These are phyloP conservation scores for Favolaschia claudopus DNA, from an alignment of 768 basidiomycete species.

Conservation along the genomic window DNA sequence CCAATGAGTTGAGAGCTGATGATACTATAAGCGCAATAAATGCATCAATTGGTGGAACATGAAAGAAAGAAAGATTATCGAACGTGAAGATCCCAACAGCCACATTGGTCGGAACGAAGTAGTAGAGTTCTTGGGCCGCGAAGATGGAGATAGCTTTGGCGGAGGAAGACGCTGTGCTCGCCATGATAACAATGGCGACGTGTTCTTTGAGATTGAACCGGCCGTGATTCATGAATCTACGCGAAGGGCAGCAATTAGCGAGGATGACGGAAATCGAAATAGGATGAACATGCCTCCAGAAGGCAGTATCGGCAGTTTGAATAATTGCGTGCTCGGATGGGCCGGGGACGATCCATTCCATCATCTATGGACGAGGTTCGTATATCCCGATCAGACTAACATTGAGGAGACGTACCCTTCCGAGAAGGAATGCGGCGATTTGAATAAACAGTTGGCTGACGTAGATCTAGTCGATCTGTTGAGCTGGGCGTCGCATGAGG, in stretches of 20 bases:
- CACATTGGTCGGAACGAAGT: conserved; percentile 47
- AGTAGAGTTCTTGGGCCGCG: conserved; percentile 62
- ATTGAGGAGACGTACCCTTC: conserved; percentile 36
- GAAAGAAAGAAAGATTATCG: no score
- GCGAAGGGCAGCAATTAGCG: no score
- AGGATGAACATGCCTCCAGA: conserved; percentile 48
- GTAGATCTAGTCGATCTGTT: conserved; percentile 29
- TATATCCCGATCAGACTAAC: not conserved
- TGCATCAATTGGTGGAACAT: not conserved
- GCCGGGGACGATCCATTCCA: conserved; percentile 40
- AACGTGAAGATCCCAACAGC: conserved; percentile 50
- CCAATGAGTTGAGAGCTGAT: conserved; percentile 48
- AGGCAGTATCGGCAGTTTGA: conserved; percentile 38
- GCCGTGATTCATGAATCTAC: conserved; percentile 58
- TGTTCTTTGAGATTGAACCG: conserved; percentile 62
- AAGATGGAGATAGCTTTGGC: conserved; percentile 62
- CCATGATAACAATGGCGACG: conserved; percentile 62
- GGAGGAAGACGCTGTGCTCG: conserved; percentile 58
- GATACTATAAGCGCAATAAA: conserved; percentile 28
- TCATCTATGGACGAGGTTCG: conserved; percentile 24
- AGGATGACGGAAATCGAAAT: conserved; percentile 50
- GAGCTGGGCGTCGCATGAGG: not conserved
- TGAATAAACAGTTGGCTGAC: conserved; percentile 53
- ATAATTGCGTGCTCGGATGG: conserved; percentile 30
- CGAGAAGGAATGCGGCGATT: conserved; percentile 52